Percentiles rank a stretch among this genome's conserved stretches.
phyloP scores from a whole-genome alignment of 306 rosid genomes.

The Vigna nakashimae region DNA sequence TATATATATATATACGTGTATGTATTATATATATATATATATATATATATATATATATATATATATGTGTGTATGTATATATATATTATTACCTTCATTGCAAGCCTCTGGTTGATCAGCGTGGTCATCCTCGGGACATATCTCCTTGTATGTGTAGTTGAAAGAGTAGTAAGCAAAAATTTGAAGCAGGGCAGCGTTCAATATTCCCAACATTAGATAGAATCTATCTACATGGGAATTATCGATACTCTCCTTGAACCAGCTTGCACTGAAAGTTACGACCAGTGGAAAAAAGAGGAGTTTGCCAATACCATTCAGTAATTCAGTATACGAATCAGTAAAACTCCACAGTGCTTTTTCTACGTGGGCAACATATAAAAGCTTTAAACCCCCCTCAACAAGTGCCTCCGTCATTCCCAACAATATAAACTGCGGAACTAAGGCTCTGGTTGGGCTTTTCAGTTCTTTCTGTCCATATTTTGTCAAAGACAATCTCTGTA shows the following conservation, averaged over 20 bases:
- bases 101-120: too few species aligned
- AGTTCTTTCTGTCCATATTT: too few species aligned
- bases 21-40: too few species aligned
- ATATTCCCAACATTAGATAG: background rate
- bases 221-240: background rate
- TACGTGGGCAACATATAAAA: background rate
- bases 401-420: background rate
- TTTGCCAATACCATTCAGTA: background rate
- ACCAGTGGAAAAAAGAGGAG: background rate
- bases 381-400: background rate
- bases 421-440: slow-evolving; percentile 11
- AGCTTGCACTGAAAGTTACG: background rate
- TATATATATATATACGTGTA: too few species aligned
- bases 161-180: background rate
- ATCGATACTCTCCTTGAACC: background rate
- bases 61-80: too few species aligned
- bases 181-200: background rate
- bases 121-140: background rate
- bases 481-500: background rate
- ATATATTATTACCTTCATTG: too few species aligned
- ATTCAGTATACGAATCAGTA: background rate
- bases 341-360: background rate
- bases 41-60: too few species aligned
- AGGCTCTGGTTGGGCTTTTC: too few species aligned
- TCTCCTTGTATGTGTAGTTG: background rate